These are phyloP conservation scores for Cystobasidium onofrii DNA, from an alignment of 768 basidiomycete species.

Conservation along the genomic window DNA sequence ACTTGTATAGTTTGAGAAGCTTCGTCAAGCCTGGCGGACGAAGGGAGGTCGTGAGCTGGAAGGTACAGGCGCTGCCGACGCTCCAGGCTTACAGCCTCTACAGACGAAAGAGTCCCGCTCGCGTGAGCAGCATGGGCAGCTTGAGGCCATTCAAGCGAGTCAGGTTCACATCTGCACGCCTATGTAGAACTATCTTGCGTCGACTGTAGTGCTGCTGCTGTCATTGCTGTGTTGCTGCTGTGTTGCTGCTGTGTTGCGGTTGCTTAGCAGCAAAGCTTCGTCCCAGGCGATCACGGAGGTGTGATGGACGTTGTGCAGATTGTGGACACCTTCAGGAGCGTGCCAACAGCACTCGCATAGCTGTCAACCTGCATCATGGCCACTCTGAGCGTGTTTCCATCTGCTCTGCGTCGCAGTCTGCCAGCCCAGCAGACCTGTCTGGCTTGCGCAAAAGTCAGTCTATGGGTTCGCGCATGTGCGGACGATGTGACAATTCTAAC, in stretches of 20 bases:
- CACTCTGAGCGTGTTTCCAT: background rate
- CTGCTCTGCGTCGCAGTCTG: background rate
- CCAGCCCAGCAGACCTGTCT: slow-evolving; percentile 6
- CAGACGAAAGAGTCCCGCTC: slow-evolving; percentile 20
- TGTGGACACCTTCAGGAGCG: too few relatives aligned
- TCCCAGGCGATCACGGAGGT: too few relatives aligned
- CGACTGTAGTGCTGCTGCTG: background rate
- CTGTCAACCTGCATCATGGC: background rate
- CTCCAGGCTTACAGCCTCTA: background rate
- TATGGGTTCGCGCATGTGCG: background rate
- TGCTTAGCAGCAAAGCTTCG: too few relatives aligned
- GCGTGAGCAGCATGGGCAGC: background rate
- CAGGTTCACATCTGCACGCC: background rate
- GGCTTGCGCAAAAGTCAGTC: slow-evolving; percentile 18
- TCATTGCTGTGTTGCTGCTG: background rate
- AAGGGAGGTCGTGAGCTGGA: background rate
- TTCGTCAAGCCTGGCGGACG: background rate
- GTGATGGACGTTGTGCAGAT: too few relatives aligned
- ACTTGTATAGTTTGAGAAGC: slow-evolving; percentile 30
- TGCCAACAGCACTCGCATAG: too few relatives aligned
- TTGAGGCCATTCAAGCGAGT: background rate
- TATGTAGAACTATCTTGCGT: background rate
- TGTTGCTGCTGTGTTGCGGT: too few relatives aligned
- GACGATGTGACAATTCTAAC: background rate
- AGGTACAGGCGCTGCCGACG: background rate